Conservation (phyloP, 495 filamentous ascomycete genomes). For the Aspergillus taichungensis region DNA sequence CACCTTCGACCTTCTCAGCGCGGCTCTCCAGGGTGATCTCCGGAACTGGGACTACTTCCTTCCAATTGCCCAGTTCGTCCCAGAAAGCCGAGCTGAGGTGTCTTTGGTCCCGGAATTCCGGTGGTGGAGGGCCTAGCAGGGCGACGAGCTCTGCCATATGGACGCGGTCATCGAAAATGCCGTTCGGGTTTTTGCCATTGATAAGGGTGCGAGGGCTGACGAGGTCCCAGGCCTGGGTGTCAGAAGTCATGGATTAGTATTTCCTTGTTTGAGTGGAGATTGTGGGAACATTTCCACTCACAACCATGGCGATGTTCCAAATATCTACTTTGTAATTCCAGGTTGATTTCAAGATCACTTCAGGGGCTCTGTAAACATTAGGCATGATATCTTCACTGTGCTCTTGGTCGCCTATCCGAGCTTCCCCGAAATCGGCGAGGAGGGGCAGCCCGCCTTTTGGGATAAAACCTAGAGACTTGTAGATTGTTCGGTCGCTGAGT, state of each 20-base stretch:
- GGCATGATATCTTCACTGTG: conserved; percentile 16
- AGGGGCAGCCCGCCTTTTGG: conserved; percentile 8
- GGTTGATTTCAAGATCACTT: conserved; percentile 24
- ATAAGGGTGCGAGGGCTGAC: conserved; percentile 9
- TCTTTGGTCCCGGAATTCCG: conserved; percentile 20
- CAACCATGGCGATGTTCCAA: conserved; percentile 34
- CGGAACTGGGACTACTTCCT: conserved; percentile 11
- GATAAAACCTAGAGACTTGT: conserved; percentile 2
- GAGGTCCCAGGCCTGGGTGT: conserved; percentile 8
- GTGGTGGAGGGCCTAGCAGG: conserved; percentile 32
- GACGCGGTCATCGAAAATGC: conserved; percentile 13
- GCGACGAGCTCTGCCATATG: conserved; percentile 34
- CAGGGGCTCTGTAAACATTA: conserved; percentile 28
- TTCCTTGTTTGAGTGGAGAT: too few relatives aligned
- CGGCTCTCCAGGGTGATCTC: conserved; percentile 9
- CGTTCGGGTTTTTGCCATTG: conserved; percentile 8
- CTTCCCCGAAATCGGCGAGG: too few relatives aligned
- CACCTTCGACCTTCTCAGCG: conserved; percentile 10
- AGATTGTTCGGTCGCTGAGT: conserved; percentile 15
- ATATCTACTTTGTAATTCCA: conserved; percentile 34
- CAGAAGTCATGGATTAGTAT: too few relatives aligned
- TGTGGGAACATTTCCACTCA: conserved; percentile 10
- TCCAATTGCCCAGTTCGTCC: conserved; percentile 18
- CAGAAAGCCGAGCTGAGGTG: conserved; percentile 13
- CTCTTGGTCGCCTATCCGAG: conserved; percentile 4